Percentiles rank a stretch among this genome's conserved stretches.
Evolutionary conservation across 1,139 yeast species (phyloP).

Genomic region (Candida sp.): DNA sequence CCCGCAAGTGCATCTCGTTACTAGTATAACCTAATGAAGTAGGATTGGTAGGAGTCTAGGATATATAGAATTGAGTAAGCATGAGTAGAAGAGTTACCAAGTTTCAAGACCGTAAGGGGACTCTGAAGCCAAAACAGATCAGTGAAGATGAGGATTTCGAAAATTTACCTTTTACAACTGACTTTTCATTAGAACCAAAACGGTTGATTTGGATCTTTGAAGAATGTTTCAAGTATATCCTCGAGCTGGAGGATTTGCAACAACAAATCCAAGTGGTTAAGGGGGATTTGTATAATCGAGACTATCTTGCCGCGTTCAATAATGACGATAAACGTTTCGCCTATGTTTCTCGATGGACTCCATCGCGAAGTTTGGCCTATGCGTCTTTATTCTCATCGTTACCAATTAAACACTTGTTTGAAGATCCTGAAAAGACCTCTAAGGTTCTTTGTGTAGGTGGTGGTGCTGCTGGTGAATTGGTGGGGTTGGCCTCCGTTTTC

Average conservation of each 20-base stretch:
- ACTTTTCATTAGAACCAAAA: conserved; percentile 24
- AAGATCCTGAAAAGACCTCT: conserved; percentile 22
- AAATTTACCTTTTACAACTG: conserved; percentile 29
- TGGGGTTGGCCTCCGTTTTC: conserved; percentile 63
- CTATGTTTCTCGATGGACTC: conserved; percentile 83
- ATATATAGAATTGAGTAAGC: background rate
- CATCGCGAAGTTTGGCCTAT: conserved; percentile 75
- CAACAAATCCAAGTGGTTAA: conserved; percentile 66
- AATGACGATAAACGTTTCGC: conserved; percentile 65
- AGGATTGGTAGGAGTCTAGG: too few species aligned
- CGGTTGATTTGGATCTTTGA: conserved; percentile 50
- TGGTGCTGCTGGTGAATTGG: conserved; percentile 85
- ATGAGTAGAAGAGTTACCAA: conserved; percentile 8
- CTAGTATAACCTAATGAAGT: too few species aligned
- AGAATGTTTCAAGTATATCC: conserved; percentile 41
- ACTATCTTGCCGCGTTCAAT: conserved; percentile 68
- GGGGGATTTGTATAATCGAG: conserved; percentile 62
- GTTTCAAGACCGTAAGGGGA: conserved; percentile 3
- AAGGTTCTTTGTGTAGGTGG: conserved; percentile 74
- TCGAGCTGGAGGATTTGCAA: conserved; percentile 40
- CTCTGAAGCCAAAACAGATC: conserved; percentile 4
- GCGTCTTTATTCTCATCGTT: conserved; percentile 59
- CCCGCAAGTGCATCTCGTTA: conserved; percentile 1
- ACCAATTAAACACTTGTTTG: conserved; percentile 36
- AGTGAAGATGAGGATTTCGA: conserved; percentile 6